phyloP scores from a whole-genome alignment of 73 alveolate species.

The Durusdinium trenchii region DNA sequence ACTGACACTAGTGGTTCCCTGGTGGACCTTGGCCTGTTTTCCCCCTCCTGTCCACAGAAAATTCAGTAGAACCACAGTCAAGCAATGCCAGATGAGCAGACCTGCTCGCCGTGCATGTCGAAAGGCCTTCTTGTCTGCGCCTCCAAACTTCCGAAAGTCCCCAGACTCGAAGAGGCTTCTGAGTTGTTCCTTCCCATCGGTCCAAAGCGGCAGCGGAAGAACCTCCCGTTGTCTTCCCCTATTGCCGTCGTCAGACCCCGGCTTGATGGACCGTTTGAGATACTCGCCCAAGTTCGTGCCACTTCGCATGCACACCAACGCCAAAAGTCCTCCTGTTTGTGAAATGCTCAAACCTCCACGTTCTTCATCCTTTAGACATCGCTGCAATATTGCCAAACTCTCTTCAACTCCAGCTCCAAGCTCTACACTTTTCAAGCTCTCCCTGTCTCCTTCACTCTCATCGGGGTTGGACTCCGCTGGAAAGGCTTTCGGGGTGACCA shows the following conservation, averaged over 20 bases:
- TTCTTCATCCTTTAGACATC: neutral
- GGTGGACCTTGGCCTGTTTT: neutral
- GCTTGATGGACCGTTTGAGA: neutral
- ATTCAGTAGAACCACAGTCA: neutral
- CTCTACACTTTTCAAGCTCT: neutral
- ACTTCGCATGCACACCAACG: neutral
- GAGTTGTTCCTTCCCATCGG: neutral
- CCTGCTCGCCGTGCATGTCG: neutral
- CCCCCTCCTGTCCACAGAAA: neutral
- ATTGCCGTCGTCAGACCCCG: neutral
- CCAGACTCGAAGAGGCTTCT: neutral
- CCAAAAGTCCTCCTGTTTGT: neutral
- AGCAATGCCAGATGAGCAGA: neutral
- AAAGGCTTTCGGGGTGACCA: too few relatives aligned
- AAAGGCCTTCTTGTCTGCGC: neutral
- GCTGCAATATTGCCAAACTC: neutral
- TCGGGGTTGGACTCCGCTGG: neutral
- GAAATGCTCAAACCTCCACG: neutral
- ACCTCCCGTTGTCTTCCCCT: conserved; percentile 9
- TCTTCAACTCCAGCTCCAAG: neutral
- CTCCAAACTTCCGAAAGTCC: neutral
- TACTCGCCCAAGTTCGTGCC: neutral
- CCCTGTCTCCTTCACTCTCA: neutral
- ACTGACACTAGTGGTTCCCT: neutral
- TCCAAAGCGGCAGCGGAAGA: conserved; percentile 42